Evolutionary conservation across 345 rosid genomes (phyloP).

Genomic region (Theobroma cacao): DNA sequence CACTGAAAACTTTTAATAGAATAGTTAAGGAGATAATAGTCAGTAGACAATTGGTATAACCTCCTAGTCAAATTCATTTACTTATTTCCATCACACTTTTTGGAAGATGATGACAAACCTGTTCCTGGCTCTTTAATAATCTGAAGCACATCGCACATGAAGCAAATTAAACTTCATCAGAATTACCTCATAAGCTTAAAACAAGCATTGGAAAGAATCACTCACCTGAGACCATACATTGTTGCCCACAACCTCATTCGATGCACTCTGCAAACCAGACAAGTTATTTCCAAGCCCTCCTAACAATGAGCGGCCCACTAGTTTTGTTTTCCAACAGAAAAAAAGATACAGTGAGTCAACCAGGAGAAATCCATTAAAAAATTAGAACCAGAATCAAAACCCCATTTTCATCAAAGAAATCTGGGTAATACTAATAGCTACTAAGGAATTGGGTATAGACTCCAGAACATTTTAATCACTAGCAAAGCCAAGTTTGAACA

Average conservation of each 20-base stretch:
- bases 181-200: neutral
- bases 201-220: neutral
- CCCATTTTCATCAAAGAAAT: neutral
- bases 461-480: neutral
- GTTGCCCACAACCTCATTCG: conserved; percentile 25
- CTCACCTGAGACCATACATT: conserved; percentile 46
- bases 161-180: neutral
- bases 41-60: too few relatives aligned
- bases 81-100: too few relatives aligned
- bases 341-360: neutral
- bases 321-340: neutral
- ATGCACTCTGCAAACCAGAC: conserved; percentile 29
- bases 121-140: neutral
- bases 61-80: too few relatives aligned
- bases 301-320: conserved; percentile 40
- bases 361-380: neutral
- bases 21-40: neutral
- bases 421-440: neutral
- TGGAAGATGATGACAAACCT: neutral
- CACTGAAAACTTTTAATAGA: neutral
- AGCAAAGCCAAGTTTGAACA: neutral
- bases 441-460: neutral
- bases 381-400: neutral
- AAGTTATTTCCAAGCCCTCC: conserved; percentile 38
- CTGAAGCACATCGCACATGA: neutral